Base-by-base conservation (phyloP, 2,329 filamentous ascomycete genomes). In the Pseudonectria buxi region DNA sequence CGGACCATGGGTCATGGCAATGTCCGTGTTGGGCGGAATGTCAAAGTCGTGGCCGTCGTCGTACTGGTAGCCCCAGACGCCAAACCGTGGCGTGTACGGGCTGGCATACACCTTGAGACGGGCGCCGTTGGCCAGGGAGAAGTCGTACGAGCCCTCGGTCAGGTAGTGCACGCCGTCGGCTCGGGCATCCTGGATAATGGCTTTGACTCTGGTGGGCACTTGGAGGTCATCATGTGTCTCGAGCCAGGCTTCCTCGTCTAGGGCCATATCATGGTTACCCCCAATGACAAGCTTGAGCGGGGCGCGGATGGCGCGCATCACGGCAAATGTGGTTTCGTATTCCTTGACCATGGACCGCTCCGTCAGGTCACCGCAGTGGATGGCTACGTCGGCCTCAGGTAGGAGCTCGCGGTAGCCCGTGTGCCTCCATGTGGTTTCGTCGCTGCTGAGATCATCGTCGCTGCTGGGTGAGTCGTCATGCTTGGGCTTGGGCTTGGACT, bases 1-100 rank as follows among this genome's bases (percentile, higher is more conserved):
- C 3, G 74, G 74, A 0, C 74, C 72, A 37, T 79, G 73, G 0
- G 74, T 77, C 14, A 77, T 64, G 18, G 62, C 68, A 1, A 77
- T 37, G 43, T 78, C 68, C 1, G 62, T 54, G 1, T 45, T 55
- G 0, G 50, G 4, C 0, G 48, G 47, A 24, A 71, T 62, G 9
- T 41, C 32, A 26, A 65, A 69, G 4, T 50, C 34, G 45, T 74
- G 72, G 0, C 54, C 53, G 3, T 56, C 36, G 0, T 53, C 28
- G 46, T 74, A 78, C 37, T 73, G 68, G 37, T 74, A 77, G 0
- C 62, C 72, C 67, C 68, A 70, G 13, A 56, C 54, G 4, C 64
- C 63, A 3, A 55, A 50, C 0, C 60, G 63, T 0, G 72, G 71
- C 0, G 74, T 78, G 36, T 61, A 71, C 2, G 69, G 71, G 39